Evolutionary conservation across 495 filamentous ascomycete species (phyloP).

Genomic region (Penicillium bialowiezense): DNA sequence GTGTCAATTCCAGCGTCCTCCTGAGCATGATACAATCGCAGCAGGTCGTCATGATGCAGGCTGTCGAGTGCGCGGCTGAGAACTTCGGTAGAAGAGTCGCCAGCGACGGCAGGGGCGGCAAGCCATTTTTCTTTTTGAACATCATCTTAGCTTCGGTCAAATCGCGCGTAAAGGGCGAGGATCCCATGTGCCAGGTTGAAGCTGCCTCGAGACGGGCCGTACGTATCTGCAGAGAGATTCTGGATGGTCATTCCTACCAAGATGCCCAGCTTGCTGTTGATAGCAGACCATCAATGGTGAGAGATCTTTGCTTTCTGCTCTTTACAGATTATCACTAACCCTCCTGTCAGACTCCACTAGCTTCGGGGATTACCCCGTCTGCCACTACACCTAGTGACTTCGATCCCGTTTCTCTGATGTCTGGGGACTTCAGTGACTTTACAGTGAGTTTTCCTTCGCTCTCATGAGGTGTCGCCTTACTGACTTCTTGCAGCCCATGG

Average conservation of each 20-base stretch:
- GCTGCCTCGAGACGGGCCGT: slow-evolving; percentile 23
- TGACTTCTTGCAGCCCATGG: slow-evolving; percentile 30
- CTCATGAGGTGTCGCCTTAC: not conserved
- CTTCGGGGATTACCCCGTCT: slow-evolving; percentile 9
- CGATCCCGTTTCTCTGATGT: slow-evolving; percentile 26
- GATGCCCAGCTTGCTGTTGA: slow-evolving; percentile 21
- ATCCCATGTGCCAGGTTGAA: slow-evolving; percentile 28
- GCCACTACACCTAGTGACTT: slow-evolving; percentile 24
- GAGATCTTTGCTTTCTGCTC: too few species aligned
- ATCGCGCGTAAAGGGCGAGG: slow-evolving; percentile 36
- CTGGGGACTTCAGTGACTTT: slow-evolving; percentile 26
- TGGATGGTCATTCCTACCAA: slow-evolving; percentile 24
- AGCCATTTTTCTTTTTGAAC: slow-evolving; percentile 34
- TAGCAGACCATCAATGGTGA: slow-evolving; percentile 9
- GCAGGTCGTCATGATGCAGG: slow-evolving; percentile 34
- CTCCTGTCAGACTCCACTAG: slow-evolving; percentile 7
- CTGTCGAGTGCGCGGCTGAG: slow-evolving; percentile 31
- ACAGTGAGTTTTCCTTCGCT: slow-evolving; percentile 22
- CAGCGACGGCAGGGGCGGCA: slow-evolving; percentile 29
- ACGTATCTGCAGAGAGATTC: slow-evolving; percentile 21
- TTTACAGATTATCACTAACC: too few species aligned
- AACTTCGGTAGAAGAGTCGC: slow-evolving; percentile 31
- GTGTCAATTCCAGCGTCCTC: slow-evolving; percentile 25
- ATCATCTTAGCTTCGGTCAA: slow-evolving; percentile 35
- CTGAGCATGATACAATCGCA: slow-evolving; percentile 39